Evolutionary conservation across 208 protist genomes (phyloP).

Genomic region (Phytomonas sp.): DNA sequence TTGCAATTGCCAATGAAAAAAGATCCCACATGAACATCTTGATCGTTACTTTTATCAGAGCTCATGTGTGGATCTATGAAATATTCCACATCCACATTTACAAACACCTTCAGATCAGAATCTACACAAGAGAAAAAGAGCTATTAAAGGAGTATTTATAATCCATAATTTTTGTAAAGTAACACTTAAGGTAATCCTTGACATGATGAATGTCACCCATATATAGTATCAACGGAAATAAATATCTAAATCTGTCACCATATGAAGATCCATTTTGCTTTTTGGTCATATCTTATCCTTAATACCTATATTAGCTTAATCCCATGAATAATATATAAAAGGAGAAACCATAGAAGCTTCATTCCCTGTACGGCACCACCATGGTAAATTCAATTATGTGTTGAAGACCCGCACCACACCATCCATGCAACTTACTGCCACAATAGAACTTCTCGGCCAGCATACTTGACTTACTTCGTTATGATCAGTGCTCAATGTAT

Average conservation of each 20-base stretch:
- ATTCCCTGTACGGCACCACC: background rate
- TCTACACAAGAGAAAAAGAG: background rate
- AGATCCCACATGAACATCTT: conserved; percentile 7
- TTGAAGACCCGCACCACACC: background rate
- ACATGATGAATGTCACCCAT: background rate
- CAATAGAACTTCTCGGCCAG: background rate
- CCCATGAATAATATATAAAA: background rate
- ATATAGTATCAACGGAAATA: background rate
- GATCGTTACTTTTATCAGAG: background rate
- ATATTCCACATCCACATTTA: background rate
- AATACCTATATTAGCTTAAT: conserved; percentile 1
- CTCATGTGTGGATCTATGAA: background rate
- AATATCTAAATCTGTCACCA: background rate
- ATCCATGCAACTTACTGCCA: background rate
- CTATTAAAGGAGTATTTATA: background rate
- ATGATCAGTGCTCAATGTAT: background rate
- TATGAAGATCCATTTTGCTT: background rate
- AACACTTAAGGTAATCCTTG: background rate
- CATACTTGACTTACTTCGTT: background rate
- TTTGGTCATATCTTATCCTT: background rate
- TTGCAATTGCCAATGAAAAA: conserved; percentile 42
- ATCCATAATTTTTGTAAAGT: background rate
- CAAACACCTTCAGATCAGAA: background rate
- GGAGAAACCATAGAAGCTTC: background rate
- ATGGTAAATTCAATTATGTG: background rate